Base-by-base conservation (phyloP, 768 basidiomycete species). In the Phlebiopsis gigantea region DNA sequence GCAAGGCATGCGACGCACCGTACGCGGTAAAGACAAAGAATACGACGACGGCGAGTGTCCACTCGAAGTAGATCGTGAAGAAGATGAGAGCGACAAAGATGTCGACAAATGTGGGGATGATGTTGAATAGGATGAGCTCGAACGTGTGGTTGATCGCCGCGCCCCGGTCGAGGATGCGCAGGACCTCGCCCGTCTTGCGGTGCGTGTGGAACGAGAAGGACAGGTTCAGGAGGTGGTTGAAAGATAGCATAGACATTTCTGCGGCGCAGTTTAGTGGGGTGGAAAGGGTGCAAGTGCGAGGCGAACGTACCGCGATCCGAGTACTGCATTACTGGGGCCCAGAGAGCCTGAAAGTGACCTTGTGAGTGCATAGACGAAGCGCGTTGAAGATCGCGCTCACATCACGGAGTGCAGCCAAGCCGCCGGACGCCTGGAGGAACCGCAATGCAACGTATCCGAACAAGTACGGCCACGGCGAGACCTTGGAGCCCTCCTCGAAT, bases 271-370 rank as follows among this genome's bases (percentile, higher is more conserved):
- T 85, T 17, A 39, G 62, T 15, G 61, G 24, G 4, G 53, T 55
- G 30, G 53, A 55, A 12, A 41, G 7, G 59, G 6, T 19, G 54
- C 17, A 54, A 21, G 47, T 44, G 65, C 73, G 57, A 60, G 80
- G 82, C 12, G 34, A 34, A 39, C 34, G 8, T 39, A 39, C 34
- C 81, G 64, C 86, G 74, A 66, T 95, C 91, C 0, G 89, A 90
- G 68, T 84, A 90, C 70, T 93, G 91, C 81, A 93, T 88, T 43
- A 98, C 88, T 1, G 93, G 90, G 1, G 87, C 80, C 89, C 92
- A 95, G 2, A 93, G 75, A 28, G 80, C 74, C 83, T 87, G 57
- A 25, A 52, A 21, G 17, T 19, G 7, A 22, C n/a, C 7, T 4
- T 22, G 42, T 46, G 47, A 44, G 31, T 7, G 41, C 34, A n/a